A percentile compares a stretch with the other conserved stretches of the same genome.
phyloP scores from a whole-genome alignment of 2,329 filamentous ascomycete species.

The Pseudocercospora cruenta region DNA sequence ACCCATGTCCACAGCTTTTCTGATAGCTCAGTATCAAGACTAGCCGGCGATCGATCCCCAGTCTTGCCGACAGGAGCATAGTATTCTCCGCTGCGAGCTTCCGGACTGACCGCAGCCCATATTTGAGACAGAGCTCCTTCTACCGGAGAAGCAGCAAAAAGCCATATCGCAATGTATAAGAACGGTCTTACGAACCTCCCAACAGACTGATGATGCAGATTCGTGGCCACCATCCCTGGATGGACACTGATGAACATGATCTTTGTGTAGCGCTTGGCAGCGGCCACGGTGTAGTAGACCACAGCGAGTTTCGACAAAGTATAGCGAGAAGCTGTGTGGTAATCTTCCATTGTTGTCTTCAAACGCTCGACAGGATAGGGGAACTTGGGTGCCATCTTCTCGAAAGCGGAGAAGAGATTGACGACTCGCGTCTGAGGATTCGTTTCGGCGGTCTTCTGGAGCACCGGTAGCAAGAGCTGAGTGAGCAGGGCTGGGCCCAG shows the following conservation, averaged over 20 bases:
- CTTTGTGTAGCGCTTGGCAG: slow-evolving; percentile 48
- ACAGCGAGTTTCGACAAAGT: slow-evolving; percentile 55
- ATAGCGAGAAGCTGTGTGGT: slow-evolving; percentile 41
- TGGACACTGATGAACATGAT: slow-evolving; percentile 52
- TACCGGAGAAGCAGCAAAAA: slow-evolving; percentile 14
- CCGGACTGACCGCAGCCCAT: slow-evolving; percentile 30
- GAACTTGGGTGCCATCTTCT: slow-evolving; percentile 17
- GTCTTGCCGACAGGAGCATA: slow-evolving; percentile 37
- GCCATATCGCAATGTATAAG: slow-evolving; percentile 1
- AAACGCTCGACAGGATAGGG: slow-evolving; percentile 30
- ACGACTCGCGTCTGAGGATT: slow-evolving; percentile 34
- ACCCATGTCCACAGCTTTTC: not conserved
- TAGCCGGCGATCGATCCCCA: not conserved
- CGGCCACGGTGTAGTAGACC: slow-evolving; percentile 48
- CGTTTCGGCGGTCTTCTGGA: slow-evolving; percentile 26
- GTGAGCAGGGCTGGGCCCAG: slow-evolving; percentile 38
- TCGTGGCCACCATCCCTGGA: slow-evolving; percentile 54
- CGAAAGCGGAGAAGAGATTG: slow-evolving; percentile 31
- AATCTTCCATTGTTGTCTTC: slow-evolving; percentile 24
- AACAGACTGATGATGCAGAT: slow-evolving; percentile 36
- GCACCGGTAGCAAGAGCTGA: slow-evolving; percentile 31
- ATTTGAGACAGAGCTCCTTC: slow-evolving; percentile 30
- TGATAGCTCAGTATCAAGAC: not conserved
- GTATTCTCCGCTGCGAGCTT: slow-evolving; percentile 33
- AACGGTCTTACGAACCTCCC: slow-evolving; percentile 1